These are phyloP conservation scores for Holtermannia corniformis DNA, from an alignment of 768 basidiomycete genomes.

Conservation along the genomic window DNA sequence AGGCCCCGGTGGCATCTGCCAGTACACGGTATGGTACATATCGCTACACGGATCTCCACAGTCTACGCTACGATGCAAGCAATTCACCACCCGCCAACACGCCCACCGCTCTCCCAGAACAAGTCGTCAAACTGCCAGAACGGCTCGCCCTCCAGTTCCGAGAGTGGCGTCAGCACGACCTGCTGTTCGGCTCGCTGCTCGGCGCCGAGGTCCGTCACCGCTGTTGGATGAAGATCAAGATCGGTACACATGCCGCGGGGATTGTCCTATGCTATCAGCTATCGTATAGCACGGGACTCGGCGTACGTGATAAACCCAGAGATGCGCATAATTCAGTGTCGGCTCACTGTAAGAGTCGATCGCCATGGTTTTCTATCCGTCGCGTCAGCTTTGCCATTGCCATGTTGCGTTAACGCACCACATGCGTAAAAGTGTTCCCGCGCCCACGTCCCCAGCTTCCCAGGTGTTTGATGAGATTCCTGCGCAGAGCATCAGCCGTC, in stretches of 20 bases:
- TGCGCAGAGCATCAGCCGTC: neutral
- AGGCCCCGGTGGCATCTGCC: too few relatives aligned
- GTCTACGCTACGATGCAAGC: too few relatives aligned
- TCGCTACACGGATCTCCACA: too few relatives aligned
- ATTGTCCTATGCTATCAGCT: conserved; percentile 1
- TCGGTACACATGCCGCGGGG: conserved; percentile 36
- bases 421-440: neutral
- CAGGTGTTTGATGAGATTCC: neutral
- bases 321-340: conserved; percentile 29
- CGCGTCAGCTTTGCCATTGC: neutral
- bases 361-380: neutral
- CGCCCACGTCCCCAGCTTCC: neutral
- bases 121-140: conserved; percentile 31
- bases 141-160: conserved; percentile 20
- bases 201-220: conserved; percentile 8
- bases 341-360: conserved; percentile 7
- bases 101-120: conserved; percentile 32
- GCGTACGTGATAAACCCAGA: conserved; percentile 22
- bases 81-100: conserved; percentile 36
- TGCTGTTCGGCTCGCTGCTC: conserved; percentile 3
- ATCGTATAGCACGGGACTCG: neutral
- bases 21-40: too few relatives aligned
- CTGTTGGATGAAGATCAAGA: conserved; percentile 22
- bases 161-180: conserved; percentile 11
- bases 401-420: neutral